Conservation (phyloP, 1,139 yeast species). For the Suhomyces ambrosiae region DNA sequence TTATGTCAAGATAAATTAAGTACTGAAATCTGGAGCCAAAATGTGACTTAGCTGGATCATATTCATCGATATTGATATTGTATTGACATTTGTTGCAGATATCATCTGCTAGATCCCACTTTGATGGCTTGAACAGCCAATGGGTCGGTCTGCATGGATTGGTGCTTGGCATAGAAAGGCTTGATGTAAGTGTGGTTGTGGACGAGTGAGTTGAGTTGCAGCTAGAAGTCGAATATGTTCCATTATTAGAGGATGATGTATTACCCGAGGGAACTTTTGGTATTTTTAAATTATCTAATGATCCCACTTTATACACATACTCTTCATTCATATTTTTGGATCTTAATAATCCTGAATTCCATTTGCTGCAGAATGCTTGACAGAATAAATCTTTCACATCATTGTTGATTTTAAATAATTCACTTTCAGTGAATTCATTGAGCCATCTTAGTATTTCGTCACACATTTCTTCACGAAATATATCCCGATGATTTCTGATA, state of each 20-base stretch:
- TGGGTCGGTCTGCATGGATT: slow-evolving; percentile 19
- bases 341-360: slow-evolving; percentile 53
- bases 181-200: neutral
- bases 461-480: slow-evolving; percentile 81
- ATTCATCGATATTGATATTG: slow-evolving; percentile 33
- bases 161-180: neutral
- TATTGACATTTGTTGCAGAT: slow-evolving; percentile 51
- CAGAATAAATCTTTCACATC: slow-evolving; percentile 56
- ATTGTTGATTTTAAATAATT: slow-evolving; percentile 53
- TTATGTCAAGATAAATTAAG: slow-evolving; percentile 65
- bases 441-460: slow-evolving; percentile 71
- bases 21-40: slow-evolving; percentile 79
- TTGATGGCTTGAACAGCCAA: slow-evolving; percentile 41
- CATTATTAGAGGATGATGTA: neutral
- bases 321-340: slow-evolving; percentile 12
- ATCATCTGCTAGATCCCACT: slow-evolving; percentile 46
- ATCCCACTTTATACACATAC: slow-evolving; percentile 33
- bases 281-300: slow-evolving; percentile 35
- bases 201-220: neutral
- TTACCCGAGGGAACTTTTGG: slow-evolving; percentile 32
- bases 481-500: slow-evolving; percentile 67
- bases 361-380: slow-evolving; percentile 50
- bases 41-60: slow-evolving; percentile 32
- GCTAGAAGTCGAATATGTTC: neutral
- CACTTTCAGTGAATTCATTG: slow-evolving; percentile 57